Evolutionary conservation across 768 basidiomycete species (phyloP).

Genomic region (Boletellus ananiceps): DNA sequence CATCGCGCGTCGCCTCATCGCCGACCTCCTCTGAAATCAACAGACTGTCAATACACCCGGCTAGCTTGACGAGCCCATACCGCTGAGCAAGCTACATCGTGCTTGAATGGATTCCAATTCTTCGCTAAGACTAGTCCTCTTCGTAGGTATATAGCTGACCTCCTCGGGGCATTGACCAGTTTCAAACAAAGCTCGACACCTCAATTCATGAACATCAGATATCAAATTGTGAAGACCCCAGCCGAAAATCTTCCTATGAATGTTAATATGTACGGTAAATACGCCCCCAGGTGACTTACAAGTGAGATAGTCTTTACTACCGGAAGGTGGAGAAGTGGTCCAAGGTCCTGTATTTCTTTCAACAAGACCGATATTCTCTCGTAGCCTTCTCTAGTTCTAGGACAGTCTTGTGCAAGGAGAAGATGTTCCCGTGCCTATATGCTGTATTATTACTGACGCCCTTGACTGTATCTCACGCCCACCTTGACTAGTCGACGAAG

Average conservation of each 20-base stretch:
- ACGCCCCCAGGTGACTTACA: not conserved
- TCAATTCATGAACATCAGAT: constrained; percentile 7
- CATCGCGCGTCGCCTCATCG: not conserved
- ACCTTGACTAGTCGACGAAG: not conserved
- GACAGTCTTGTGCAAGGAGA: not conserved
- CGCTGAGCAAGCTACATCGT: constrained; percentile 8
- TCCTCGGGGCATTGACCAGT: not conserved
- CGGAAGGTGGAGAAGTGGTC: not conserved
- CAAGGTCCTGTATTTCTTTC: not conserved
- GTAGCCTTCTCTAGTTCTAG: not conserved
- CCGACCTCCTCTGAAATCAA: constrained; percentile 11
- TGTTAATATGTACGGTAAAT: not conserved
- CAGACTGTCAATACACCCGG: too few relatives aligned
- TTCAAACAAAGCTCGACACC: constrained; percentile 5
- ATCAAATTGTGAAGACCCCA: constrained; percentile 7
- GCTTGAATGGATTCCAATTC: constrained; percentile 1
- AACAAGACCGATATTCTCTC: not conserved
- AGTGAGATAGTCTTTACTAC: not conserved
- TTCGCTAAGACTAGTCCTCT: not conserved
- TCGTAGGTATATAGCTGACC: not conserved
- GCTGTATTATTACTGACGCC: not conserved
- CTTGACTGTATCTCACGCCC: not conserved
- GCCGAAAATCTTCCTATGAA: constrained; percentile 7
- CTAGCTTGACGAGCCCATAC: constrained; percentile 1
- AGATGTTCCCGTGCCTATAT: constrained; percentile 2